Base-by-base conservation (phyloP, 495 filamentous ascomycete genomes). In the Hypoxylon fragiforme region DNA sequence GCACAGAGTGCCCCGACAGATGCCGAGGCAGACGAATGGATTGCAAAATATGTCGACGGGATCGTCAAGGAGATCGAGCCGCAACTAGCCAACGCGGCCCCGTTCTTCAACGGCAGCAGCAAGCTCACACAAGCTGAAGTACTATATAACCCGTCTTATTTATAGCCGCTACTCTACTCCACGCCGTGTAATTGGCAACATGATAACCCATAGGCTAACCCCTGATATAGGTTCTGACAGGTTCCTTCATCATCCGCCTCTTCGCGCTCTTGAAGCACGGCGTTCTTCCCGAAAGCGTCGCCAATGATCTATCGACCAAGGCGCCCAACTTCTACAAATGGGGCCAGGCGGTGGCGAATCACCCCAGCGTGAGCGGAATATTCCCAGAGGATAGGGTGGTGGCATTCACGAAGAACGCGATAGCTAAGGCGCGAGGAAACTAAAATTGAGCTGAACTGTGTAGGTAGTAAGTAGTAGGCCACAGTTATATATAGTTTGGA, bases 51-150 rank as follows among this genome's bases (percentile, higher is more conserved):
- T 24, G 54, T 87, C 3, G 77, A 74, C 7, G 73, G 73, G 3
- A 66, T 88, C 13, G 77, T 81, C 41, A 91, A 86, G 70, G 88
- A 95, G 60, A 70, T 96, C 44, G 88, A 89, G 70, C 87, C 88
- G 1, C 65, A 88, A 20, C 70, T 96, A 18, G 67, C 70, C 6
- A 81, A 83, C 44, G 85, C 85, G 4, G 77, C 64, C 0, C 91
- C 90, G 0, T 95, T 87, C 73, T 96, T 94, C 71, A 86, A 85
- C n/a, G 91, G 90, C 0, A 86, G 83, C 46, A 74, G 85, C 42
- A 85, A 80, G 63, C 60, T 92, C 26, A 92, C 89, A 1, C 70
- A 90, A 21, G 91, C 83, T 11, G 91, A 95, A 82, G 90, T 91
- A 72, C 54, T 75, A 50, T 12, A 31, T 28, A 28, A 9, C n/a